phyloP scores from a whole-genome alignment of 345 rosid genomes.

The Eucalyptus brandiana region DNA sequence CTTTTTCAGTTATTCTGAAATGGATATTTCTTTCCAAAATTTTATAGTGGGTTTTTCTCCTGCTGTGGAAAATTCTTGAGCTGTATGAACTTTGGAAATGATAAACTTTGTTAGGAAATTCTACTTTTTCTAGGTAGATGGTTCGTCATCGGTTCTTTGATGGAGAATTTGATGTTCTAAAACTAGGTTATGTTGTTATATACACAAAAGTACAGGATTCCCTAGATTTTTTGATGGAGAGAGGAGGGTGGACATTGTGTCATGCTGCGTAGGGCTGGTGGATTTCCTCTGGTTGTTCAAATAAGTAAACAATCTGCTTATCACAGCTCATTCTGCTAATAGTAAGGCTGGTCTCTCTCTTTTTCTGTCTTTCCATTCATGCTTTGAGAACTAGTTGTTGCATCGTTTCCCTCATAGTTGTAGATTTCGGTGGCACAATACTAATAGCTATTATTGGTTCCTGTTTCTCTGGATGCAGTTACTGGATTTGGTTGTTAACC shows the following conservation, averaged over 20 bases:
- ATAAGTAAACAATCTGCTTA: neutral
- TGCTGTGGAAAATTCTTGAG: neutral
- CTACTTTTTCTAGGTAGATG: neutral
- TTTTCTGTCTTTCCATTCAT: neutral
- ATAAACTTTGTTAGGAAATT: neutral
- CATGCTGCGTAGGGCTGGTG: neutral
- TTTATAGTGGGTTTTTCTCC: neutral
- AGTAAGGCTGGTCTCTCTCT: neutral
- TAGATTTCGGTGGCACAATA: neutral
- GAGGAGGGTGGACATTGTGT: neutral
- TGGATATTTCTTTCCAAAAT: neutral
- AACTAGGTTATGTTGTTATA: neutral
- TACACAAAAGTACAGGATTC: neutral
- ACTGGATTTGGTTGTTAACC: constrained; percentile 72
- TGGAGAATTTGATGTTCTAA: neutral
- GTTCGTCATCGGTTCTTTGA: neutral
- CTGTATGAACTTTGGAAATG: neutral
- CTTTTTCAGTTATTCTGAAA: neutral
- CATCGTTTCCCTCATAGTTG: neutral
- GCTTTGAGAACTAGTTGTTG: neutral
- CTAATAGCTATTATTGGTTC: neutral
- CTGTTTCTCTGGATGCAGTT: constrained; percentile 32
- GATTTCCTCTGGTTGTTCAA: neutral
- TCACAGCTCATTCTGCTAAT: neutral
- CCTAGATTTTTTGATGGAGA: neutral